Evolutionary conservation across 352 stramenopile species (phyloP).

Genomic region (Thraustotheca clavata): DNA sequence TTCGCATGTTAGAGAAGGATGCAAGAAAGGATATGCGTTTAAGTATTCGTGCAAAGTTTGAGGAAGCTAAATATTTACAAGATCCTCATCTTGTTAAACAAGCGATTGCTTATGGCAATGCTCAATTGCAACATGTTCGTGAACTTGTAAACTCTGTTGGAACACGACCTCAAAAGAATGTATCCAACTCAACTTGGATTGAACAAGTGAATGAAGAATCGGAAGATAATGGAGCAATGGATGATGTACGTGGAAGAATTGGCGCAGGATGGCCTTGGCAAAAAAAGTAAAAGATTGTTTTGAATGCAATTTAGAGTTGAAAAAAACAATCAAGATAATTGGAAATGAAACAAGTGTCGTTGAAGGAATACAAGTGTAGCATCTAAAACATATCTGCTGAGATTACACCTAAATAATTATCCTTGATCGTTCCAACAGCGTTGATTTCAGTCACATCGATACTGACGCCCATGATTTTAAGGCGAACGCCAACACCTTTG

Average conservation of each 20-base stretch:
- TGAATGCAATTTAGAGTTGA: background rate
- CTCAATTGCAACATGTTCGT: conserved; percentile 15
- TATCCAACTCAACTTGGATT: background rate
- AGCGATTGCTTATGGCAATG: conserved; percentile 12
- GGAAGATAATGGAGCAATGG: background rate
- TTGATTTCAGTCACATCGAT: conserved; percentile 97
- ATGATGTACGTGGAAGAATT: conserved; percentile 12
- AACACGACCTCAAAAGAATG: background rate
- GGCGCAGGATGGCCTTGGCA: conserved; percentile 14
- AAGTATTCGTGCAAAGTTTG: conserved; percentile 20
- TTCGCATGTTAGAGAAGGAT: background rate
- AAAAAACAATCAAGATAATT: background rate
- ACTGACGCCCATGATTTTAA: conserved; percentile 96
- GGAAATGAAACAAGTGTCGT: no score
- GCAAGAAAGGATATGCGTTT: conserved; percentile 2
- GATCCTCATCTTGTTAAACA: background rate
- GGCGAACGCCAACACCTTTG: conserved; percentile 90
- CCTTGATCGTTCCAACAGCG: conserved; percentile 96
- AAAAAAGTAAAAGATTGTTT: background rate
- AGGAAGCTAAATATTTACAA: background rate
- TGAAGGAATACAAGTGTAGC: no score
- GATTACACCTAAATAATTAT: conserved; percentile 97
- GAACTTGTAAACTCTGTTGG: conserved; percentile 18
- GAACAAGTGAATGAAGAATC: background rate
- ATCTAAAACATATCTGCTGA: conserved; percentile 53